Evolutionary conservation across 1,284 basidiomycete genomes (phyloP), one percentile per base, ranked within the genome.

Genomic region (Taiwanofungus camphoratus): DNA sequence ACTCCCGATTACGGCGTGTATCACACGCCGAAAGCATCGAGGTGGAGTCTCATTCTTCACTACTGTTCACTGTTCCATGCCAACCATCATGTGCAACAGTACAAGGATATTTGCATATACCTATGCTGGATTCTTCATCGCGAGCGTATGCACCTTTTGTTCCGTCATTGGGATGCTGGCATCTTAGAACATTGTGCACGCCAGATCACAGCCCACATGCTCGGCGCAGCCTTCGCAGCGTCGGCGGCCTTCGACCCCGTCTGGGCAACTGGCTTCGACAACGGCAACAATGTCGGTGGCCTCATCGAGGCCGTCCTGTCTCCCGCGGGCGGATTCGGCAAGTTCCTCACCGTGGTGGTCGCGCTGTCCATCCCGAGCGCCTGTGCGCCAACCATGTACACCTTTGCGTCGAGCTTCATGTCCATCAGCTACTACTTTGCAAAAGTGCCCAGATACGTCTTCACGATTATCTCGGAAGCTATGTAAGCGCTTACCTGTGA

Each of bases 331-430:
- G 70, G 70, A 3, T 76, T 77, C 45, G 80, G 79, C 32, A 73
- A 74, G 49, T 81, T 85, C 53, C 60, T 84, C 20, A 66, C 79
- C 1, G 75, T 79, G 19, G 45, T 85, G 12, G 60, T 85, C 27
- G 66, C 79, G 0, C 62, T 86, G 35, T 71, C 68, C 15, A 63
- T 76, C 13, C 69, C 76, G 0, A 73, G 74, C 38, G 70, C 74
- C 2, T 72, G 82, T 50, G 87, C 82, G 3, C 82, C 83, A 1
- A 85, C 77, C 13, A 86, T 89, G 74, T 90, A 90, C 59, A 81
- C 81, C 2, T 86, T 87, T 55, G 80, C 82, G 3, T 74, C 81
- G 27, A 84, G 79, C 45, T 73, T 86, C 46, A 86, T 88, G 74
- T 72, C 84, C 12, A 68, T 86, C 21, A 65, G 77, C 5, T 56